Conservation (phyloP, 805 yeast species). For the Helenozyma rhizophorensis region DNA sequence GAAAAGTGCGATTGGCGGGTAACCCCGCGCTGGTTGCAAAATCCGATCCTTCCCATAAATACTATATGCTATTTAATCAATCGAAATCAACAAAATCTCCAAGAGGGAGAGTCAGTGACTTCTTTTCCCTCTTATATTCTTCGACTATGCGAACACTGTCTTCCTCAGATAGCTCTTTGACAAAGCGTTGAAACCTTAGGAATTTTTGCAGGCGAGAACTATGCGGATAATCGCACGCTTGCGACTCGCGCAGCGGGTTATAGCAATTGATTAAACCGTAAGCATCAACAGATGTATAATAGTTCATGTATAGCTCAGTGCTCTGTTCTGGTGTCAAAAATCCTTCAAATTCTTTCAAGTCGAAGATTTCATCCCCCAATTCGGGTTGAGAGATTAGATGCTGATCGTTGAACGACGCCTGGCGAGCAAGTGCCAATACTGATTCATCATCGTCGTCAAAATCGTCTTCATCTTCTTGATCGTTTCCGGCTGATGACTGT, state of each 20-base stretch:
- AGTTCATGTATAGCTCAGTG: slow-evolving; percentile 38
- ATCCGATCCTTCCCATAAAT: no score
- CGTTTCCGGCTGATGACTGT: neutral
- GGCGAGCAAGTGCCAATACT: slow-evolving; percentile 10
- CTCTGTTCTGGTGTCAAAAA: slow-evolving; percentile 34
- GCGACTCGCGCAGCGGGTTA: slow-evolving; percentile 1
- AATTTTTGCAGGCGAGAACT: no score
- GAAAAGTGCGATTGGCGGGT: slow-evolving; percentile 11
- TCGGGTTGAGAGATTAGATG: slow-evolving; percentile 4
- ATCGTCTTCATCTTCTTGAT: slow-evolving; percentile 2
- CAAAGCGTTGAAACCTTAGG: neutral
- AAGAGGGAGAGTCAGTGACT: no score
- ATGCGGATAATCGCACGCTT: no score
- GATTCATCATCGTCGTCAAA: slow-evolving; percentile 15
- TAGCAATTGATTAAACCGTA: slow-evolving; percentile 3
- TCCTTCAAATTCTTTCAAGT: slow-evolving; percentile 28
- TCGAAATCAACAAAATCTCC: neutral
- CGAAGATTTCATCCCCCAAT: slow-evolving; percentile 15
- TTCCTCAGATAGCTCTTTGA: no score
- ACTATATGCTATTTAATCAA: neutral
- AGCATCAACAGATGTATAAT: slow-evolving; percentile 23
- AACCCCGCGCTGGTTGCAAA: slow-evolving; percentile 1
- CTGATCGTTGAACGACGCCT: slow-evolving; percentile 13
- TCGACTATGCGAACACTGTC: no score
- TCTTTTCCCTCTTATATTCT: no score